Evolutionary conservation across 2,329 filamentous ascomycete genomes (phyloP), one percentile per base, ranked within the genome.

Genomic region (Aspergillus sergii): DNA sequence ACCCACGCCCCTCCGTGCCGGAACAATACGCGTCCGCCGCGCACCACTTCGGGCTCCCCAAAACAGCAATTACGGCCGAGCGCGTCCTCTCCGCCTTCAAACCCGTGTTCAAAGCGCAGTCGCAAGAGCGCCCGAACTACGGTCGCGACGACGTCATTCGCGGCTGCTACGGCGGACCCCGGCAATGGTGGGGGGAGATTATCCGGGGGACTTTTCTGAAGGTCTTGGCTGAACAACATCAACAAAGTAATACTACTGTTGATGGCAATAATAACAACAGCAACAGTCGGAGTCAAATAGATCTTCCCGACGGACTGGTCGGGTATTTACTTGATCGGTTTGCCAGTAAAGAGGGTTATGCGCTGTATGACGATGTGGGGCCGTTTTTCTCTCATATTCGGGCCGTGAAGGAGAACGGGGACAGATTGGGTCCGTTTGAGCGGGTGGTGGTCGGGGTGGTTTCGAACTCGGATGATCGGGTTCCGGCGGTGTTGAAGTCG

Each of bases 391-490:
- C 65, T 6, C 66, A 69, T 19, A 66, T 81, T 67, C 68, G 69
- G 14, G 56, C 66, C 12, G 34, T 70, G 1, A 64, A 65, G 48
- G 39, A 32, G 36, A 56, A 30, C 12, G 30, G 23, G 55, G 60
- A 32, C 54, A 26, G 39, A 23, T 23, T 62, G 19, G 65, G 66
- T 1, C 59, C 65, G 8, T 79, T 79, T 59, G 72, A 78, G n/a
- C 68, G 72, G 8, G 64, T 82, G 3, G 39, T 80, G 26, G 67
- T 81, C 1, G 81, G 81, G 0, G 74, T 82, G 7, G 63, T 83
- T 48, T 82, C 81, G 4, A 83, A 83, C 63, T 81, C 81, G 12
- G 81, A 83, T 68, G 80, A 82, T 61, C 74, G 81, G 2, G 74
- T 82, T 23, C 72, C 75, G 4, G 70, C 65, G 12, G 76, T 82